Base-by-base conservation (phyloP, 2,329 filamentous ascomycete species). In the Macroventuria anomochaeta region DNA sequence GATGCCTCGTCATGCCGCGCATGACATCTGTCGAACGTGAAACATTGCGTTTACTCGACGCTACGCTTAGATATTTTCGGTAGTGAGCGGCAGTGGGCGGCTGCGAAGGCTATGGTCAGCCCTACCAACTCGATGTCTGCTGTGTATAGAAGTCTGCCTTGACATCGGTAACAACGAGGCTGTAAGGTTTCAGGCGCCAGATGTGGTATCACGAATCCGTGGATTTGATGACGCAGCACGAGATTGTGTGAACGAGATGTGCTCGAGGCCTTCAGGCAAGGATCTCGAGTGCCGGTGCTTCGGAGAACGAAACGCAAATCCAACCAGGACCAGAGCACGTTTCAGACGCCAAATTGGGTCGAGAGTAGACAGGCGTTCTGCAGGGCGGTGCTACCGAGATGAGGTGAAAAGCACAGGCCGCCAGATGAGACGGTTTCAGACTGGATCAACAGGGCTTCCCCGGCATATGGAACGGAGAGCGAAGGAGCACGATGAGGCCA, bases 341-440 rank as follows among this genome's bases (percentile, higher is more conserved):
- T 68, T 70, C 63, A 56, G 51, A 37, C n/a, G 48, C 42, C 36
- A 28, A 36, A 34, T 34, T 31, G 41, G 50, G 53, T 46, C 34
- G 37, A 49, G 42, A 48, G 57, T 65, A 64, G 55, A 61, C 62
- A 58, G 29, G 55, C 41, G 59, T 59, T 63, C 47, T 65, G 61
- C 66, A 64, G 61, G 61, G 58, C 38, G 26, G 15, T 40, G 44
- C 54, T 69, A 61, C 52, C 65, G 69, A 72, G 59, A 71, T 70
- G 64, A 66, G 56, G 8, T 21, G 28, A 28, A 32, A 31, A 44
- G 65, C 63, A 63, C 61, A 55, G 56, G 47, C 54, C 51, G 51
- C 46, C 53, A 59, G 63, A 56, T 65, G 67, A 61, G 67, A 67
- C 64, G 62, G 66, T 71, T 69, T 70, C 67, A 71, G 61, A 38